Base-by-base conservation (phyloP, 2,329 filamentous ascomycete genomes). In the Thermomyces lanuginosus region DNA sequence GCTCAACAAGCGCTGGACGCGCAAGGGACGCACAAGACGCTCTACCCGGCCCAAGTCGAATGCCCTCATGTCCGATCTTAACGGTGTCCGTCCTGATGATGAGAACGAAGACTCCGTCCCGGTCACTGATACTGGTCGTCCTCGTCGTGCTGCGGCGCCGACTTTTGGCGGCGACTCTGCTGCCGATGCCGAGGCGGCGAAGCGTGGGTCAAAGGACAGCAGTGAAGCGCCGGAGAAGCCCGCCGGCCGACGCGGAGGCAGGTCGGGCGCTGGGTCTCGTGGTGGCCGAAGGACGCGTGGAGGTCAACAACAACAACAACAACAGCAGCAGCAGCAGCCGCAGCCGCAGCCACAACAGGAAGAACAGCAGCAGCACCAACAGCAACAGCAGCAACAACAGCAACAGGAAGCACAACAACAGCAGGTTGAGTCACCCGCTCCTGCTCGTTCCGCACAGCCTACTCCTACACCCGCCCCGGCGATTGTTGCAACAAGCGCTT, bases 121-220 rank as follows among this genome's bases (percentile, higher is more conserved):
- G 21, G 57, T 63, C 16, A 64, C 60, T 7, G 60, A 64, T 30
- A 63, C 58, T 23, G 60, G 60, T 16, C 49, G 60, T 27, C 60
- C 60, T 12, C 49, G 56, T 22, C 53, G 60, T 35, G 60, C 60
- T 21, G 60, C 60, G 10, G 60, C 60, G 2, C 60, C 60, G 5
- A 61, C 57, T 0, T 64, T 64, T 45, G 59, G 60, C 27, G 29
- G 26, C 26, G 43, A 50, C 28, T 38, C 51, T 16, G 34, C 46
- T 29, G 42, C 48, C 29, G 44, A 56, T 32, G 28, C 38, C 19
- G 41, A 56, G 32, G 43, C 46, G 19, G 45, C 48, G 16, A 49
- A 53, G 30, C 47, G 53, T 13, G 43, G 43, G 11, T 40, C 45
- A 36, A 21, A 41, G 18, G 53, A 49, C 23, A 54, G 56, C 23